Conservation (phyloP, 2,329 filamentous ascomycete species). For the Malbranchea zuffiana region DNA sequence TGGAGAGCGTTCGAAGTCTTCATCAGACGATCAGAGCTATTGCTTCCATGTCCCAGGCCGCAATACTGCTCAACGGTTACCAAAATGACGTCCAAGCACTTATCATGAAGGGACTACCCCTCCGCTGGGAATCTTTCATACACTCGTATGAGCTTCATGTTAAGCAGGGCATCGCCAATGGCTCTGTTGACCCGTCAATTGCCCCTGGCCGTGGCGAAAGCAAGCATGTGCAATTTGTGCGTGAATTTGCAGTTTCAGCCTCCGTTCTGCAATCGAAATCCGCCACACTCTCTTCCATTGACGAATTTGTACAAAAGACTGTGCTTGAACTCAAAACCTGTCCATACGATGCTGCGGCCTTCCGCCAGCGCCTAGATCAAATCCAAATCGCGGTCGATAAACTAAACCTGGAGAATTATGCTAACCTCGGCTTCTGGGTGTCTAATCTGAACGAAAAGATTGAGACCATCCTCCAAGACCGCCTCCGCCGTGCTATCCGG, state of each 20-base stretch:
- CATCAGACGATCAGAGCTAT: constrained; percentile 81
- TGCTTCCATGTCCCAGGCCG: constrained; percentile 72
- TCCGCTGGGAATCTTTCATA: constrained; percentile 96
- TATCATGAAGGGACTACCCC: constrained; percentile 73
- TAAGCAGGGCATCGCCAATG: constrained; percentile 51
- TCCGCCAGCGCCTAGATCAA: constrained; percentile 67
- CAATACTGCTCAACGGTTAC: constrained; percentile 79
- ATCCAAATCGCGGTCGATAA: constrained; percentile 93
- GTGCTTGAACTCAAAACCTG: constrained; percentile 75
- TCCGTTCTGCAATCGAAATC: constrained; percentile 84
- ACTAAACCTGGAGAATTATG: constrained; percentile 89
- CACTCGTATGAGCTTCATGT: constrained; percentile 90
- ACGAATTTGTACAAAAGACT: constrained; percentile 70
- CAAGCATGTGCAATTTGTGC: constrained; percentile 92
- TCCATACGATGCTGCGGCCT: constrained; percentile 66
- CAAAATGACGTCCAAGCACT: constrained; percentile 79
- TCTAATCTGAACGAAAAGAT: constrained; percentile 75
- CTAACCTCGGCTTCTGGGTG: constrained; percentile 88
- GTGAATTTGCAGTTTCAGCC: constrained; percentile 79
- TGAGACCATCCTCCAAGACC: constrained; percentile 65
- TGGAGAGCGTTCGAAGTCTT: constrained; percentile 95
- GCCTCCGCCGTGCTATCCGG: constrained; percentile 71
- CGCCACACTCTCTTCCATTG: constrained; percentile 62
- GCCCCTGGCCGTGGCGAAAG: constrained; percentile 57
- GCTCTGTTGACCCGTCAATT: constrained; percentile 48